Evolutionary conservation across 139 green algal species (phyloP).

Genomic region (Haematococcus lacustris): DNA sequence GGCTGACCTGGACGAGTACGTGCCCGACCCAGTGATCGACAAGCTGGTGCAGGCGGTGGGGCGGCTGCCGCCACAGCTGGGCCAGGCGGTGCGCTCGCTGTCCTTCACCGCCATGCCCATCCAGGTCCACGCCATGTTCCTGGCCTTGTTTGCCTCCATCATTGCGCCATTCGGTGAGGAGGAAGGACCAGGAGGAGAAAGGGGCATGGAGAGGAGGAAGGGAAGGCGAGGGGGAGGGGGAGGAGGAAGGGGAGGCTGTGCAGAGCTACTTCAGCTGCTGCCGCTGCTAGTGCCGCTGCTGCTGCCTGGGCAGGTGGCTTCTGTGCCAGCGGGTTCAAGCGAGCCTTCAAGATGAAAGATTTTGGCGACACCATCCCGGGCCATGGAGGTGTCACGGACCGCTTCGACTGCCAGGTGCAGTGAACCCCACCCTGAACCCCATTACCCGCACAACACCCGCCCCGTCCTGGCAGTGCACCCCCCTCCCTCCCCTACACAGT

Average conservation of each 20-base stretch:
- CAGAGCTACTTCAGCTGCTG: too few relatives aligned
- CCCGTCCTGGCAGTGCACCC: too few relatives aligned
- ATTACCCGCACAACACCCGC: too few relatives aligned
- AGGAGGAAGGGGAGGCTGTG: too few relatives aligned
- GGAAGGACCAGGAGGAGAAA: too few relatives aligned
- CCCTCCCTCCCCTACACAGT: too few relatives aligned
- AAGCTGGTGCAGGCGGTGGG: not conserved
- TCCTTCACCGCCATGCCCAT: slow-evolving; percentile 34
- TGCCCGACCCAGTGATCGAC: slow-evolving; percentile 1
- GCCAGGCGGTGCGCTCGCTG: not conserved
- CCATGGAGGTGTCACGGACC: slow-evolving; percentile 95
- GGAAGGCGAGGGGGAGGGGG: too few relatives aligned
- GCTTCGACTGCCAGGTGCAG: slow-evolving; percentile 97
- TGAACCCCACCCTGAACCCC: too few relatives aligned
- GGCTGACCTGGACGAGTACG: slow-evolving; percentile 23
- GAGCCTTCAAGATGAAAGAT: slow-evolving; percentile 98
- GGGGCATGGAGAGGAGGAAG: too few relatives aligned
- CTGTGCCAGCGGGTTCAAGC: slow-evolving; percentile 97
- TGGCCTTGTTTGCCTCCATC: slow-evolving; percentile 88
- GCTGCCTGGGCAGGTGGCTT: slow-evolving; percentile 68
- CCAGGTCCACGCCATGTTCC: slow-evolving; percentile 62
- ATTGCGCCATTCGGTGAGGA: slow-evolving; percentile 94
- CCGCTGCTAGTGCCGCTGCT: not conserved
- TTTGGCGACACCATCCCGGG: slow-evolving; percentile 97
- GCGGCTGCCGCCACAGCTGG: slow-evolving; percentile 13